These are phyloP conservation scores for Ploettnerulaceae sp. DNA, from an alignment of 2,329 filamentous ascomycete genomes.

Conservation along the genomic window DNA sequence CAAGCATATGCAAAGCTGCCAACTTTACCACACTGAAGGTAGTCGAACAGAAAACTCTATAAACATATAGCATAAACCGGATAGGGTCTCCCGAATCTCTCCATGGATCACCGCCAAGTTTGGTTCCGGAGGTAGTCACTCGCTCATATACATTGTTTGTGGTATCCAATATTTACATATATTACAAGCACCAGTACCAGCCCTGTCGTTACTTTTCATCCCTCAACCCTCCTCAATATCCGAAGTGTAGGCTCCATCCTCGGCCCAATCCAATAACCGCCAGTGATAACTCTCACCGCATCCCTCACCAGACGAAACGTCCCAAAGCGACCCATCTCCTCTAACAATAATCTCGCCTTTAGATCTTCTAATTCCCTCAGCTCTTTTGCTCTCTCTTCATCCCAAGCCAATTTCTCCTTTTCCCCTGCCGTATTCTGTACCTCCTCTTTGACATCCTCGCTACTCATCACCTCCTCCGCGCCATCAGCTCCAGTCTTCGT, in stretches of 20 bases:
- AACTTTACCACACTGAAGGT: too few species aligned
- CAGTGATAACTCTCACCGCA: constrained; percentile 43
- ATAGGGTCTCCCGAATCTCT: too few species aligned
- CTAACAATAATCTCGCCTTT: constrained; percentile 22
- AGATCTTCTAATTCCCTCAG: constrained; percentile 20
- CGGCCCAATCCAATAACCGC: constrained; percentile 62
- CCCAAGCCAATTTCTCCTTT: not conserved
- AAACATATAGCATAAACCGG: too few species aligned
- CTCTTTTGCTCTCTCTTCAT: constrained; percentile 38
- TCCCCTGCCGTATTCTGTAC: constrained; percentile 12
- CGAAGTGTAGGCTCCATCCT: constrained; percentile 47
- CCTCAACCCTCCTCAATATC: constrained; percentile 28
- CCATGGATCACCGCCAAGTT: too few species aligned
- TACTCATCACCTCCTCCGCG: constrained; percentile 9
- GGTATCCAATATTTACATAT: too few species aligned
- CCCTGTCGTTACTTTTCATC: too few species aligned
- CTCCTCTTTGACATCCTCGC: constrained; percentile 22
- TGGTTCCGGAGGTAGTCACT: too few species aligned
- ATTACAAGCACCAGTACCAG: too few species aligned
- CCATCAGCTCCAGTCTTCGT: constrained; percentile 12
- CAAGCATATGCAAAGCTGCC: too few species aligned
- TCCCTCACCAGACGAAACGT: constrained; percentile 30
- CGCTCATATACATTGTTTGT: too few species aligned
- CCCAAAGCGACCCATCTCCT: constrained; percentile 29
- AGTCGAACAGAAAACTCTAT: too few species aligned